Evolutionary conservation across 2,329 filamentous ascomycete genomes (phyloP), one percentile per base, ranked within the genome.

Genomic region (Microsporum ferrugineum): DNA sequence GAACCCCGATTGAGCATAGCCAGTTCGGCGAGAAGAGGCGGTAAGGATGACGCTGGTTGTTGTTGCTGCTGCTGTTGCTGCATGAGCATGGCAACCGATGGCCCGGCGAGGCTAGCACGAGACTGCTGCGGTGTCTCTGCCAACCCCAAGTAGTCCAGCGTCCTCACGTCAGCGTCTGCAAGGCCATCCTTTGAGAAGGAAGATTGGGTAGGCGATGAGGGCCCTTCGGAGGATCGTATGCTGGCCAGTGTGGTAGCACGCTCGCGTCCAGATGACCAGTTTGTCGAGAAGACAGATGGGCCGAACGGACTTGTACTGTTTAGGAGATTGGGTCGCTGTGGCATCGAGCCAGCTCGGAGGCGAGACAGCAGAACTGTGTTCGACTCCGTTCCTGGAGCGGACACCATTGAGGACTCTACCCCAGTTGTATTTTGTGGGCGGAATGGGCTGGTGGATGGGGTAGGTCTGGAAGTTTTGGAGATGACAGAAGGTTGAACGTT

Each of bases 111-210:
- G 64, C 86, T 87, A 57, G 88, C 87, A 64, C 86, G 84, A 63
- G 84, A 79, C 59, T 89, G 87, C 71, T 95, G 90, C 23, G 94
- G 92, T 14, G 91, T 95, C 73, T 97, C 94, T 36, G 91, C 92
- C 57, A 99, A 82, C 56, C 94, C 94, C 63, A 99, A 84, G 71
- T 99, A 99, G 73, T 99, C 94, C 67, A 99, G 78, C 1, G 94
- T 99, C 70, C 89, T 88, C 66, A 96, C 90, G 71, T 96, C 91
- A 34, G 86, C 89, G 70, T 97, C 92, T 17, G 85, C 87, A 53
- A 87, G 83, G 34, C 89, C 91, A 69, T 96, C 91, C 66, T 87
- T 85, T 8, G 90, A 95, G 71, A 92, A 92, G 1, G 88, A 85
- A 5, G 90, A 95, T 68, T 91, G 88, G 12, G 88, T 84, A 1